Evolutionary conservation across 805 yeast genomes (phyloP).

Genomic region (Lachancea lanzarotensis): DNA sequence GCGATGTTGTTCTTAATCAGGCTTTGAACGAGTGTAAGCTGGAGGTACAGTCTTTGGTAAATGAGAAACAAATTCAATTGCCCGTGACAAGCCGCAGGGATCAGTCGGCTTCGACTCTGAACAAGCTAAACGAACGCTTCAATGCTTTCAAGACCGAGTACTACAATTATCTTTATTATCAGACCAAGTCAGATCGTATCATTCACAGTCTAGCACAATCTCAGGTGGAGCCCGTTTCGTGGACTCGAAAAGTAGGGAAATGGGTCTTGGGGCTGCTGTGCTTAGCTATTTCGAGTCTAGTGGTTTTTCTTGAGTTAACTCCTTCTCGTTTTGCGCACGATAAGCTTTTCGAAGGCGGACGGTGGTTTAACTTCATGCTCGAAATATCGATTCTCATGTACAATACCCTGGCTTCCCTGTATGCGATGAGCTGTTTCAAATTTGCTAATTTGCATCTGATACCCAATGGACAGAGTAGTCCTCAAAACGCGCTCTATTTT

Average conservation of each 20-base stretch:
- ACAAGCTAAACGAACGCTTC: constrained; percentile 23
- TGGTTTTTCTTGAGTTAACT: constrained; percentile 22
- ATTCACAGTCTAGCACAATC: constrained; percentile 27
- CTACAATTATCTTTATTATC: constrained; percentile 25
- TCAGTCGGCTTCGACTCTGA: constrained; percentile 12
- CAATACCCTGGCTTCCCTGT: constrained; percentile 24
- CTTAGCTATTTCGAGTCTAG: constrained; percentile 14
- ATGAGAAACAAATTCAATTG: constrained; percentile 13
- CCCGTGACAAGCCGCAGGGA: constrained; percentile 1
- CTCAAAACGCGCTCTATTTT: constrained; percentile 28
- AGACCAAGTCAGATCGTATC: constrained; percentile 21
- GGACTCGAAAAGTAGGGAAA: constrained; percentile 9
- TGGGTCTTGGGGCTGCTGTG: constrained; percentile 13
- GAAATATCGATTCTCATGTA: constrained; percentile 24
- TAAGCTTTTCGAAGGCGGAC: constrained; percentile 18
- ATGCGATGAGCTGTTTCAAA: constrained; percentile 31
- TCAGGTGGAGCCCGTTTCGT: constrained; percentile 12
- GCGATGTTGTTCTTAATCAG: constrained; percentile 22
- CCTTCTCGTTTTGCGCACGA: constrained; percentile 24
- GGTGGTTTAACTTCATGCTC: constrained; percentile 19
- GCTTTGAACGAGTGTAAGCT: constrained; percentile 23
- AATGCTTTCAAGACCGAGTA: constrained; percentile 28
- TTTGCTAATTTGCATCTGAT: constrained; percentile 30
- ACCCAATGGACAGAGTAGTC: constrained; percentile 30
- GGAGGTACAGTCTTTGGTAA: constrained; percentile 22